Evolutionary conservation across 257 asterid genomes (phyloP).

Genomic region (Solanum sitiens): DNA sequence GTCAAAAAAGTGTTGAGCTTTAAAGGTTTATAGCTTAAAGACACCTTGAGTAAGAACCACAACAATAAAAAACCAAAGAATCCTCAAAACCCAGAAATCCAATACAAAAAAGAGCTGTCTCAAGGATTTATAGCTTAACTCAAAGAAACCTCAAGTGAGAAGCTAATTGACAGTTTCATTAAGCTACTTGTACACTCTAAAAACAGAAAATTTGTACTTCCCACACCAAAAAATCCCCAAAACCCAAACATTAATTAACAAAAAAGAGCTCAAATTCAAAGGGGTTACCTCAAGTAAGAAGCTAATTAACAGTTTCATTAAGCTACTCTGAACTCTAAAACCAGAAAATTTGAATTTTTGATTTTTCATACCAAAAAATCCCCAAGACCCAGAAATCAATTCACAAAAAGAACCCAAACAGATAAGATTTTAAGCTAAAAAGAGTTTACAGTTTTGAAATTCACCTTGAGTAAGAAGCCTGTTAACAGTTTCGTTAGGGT

Average conservation of each 20-base stretch:
- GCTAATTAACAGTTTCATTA: not conserved
- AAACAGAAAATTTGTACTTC: not conserved
- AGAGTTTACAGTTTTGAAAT: not conserved
- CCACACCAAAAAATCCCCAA: slow-evolving; percentile 1
- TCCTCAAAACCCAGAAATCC: not conserved
- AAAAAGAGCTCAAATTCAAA: not conserved
- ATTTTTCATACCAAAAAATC: not conserved
- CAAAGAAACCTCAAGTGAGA: not conserved
- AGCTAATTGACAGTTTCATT: not conserved
- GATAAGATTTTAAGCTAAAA: not conserved
- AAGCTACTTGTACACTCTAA: not conserved
- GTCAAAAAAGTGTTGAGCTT: not conserved
- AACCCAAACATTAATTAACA: not conserved
- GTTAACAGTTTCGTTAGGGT: slow-evolving; percentile 84
- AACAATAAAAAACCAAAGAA: not conserved
- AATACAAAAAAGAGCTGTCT: not conserved
- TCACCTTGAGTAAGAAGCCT: slow-evolving; percentile 61
- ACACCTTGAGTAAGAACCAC: not conserved
- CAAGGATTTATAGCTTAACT: not conserved
- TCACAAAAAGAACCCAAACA: not conserved
- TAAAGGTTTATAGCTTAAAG: not conserved
- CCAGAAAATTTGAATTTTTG: not conserved
- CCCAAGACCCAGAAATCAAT: not conserved
- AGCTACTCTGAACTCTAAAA: not conserved
- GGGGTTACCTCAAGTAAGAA: not conserved